Conservation (phyloP, 805 yeast genomes). For the Candida insectorum region DNA sequence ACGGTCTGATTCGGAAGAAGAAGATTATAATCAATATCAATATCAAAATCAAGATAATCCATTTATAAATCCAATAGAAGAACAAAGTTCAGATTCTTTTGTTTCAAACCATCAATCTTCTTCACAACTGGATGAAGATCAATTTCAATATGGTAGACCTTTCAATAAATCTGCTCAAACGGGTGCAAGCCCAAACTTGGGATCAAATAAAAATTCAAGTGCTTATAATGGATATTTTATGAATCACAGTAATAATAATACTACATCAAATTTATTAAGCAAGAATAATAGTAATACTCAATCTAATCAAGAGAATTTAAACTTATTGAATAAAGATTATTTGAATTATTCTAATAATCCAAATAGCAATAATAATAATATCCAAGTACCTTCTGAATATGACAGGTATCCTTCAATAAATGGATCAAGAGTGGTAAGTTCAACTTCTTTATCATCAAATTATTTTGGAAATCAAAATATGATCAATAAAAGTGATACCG, state of each 20-base stretch:
- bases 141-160: slow-evolving; percentile 27
- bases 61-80: slow-evolving; percentile 14
- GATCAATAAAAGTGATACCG: slow-evolving; percentile 15
- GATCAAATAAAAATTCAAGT: slow-evolving; percentile 3
- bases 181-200: slow-evolving; percentile 2
- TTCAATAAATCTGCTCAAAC: slow-evolving; percentile 18
- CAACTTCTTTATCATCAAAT: slow-evolving; percentile 30
- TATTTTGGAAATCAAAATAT: slow-evolving; percentile 10
- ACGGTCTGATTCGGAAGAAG: slow-evolving; percentile 6
- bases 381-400: slow-evolving; percentile 51
- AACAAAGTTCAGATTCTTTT: slow-evolving; percentile 12
- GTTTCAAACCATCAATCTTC: slow-evolving; percentile 13
- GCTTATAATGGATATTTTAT: slow-evolving; percentile 37
- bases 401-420: slow-evolving; percentile 68
- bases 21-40: slow-evolving; percentile 8
- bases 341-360: slow-evolving; percentile 10
- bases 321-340: slow-evolving; percentile 4
- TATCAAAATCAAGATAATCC: slow-evolving; percentile 10
- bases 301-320: slow-evolving; percentile 8
- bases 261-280: slow-evolving; percentile 34
- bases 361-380: slow-evolving; percentile 12
- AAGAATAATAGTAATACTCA: slow-evolving; percentile 11
- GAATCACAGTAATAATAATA: slow-evolving; percentile 29
- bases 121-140: slow-evolving; percentile 16
- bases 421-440: slow-evolving; percentile 55